Conservation (phyloP, 345 rosid genomes). For the Corchorus olitorius region DNA sequence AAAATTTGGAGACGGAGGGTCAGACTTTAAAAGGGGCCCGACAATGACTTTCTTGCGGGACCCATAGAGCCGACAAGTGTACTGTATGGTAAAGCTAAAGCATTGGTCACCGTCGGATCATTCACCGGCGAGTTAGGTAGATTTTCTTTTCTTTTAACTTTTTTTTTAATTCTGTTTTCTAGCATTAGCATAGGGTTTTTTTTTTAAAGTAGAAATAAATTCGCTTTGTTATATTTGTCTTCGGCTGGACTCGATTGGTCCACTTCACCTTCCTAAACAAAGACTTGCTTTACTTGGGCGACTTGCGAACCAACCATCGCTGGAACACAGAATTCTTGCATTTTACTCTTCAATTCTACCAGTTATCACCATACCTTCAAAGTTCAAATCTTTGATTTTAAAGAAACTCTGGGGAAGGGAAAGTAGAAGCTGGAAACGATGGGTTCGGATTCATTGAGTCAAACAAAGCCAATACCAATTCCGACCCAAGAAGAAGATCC, state of each 20-base stretch:
- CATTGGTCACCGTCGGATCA: neutral
- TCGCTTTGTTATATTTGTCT: neutral
- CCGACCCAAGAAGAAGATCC: conserved; percentile 51
- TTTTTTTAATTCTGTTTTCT: too few species aligned
- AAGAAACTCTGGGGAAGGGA: neutral
- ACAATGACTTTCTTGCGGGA: neutral
- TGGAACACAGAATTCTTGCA: neutral
- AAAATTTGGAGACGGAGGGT: neutral
- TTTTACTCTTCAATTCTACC: neutral
- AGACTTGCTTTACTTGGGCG: neutral
- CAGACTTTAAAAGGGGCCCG: neutral
- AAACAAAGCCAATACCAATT: conserved; percentile 38
- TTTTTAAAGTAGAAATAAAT: neutral
- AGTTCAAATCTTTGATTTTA: neutral
- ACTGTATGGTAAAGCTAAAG: neutral
- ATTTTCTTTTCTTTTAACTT: too few species aligned
- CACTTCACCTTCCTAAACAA: conserved; percentile 3
- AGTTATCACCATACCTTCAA: neutral
- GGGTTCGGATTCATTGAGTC: conserved; percentile 41
- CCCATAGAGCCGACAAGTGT: neutral
- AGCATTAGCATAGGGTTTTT: neutral
- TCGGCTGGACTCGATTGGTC: neutral
- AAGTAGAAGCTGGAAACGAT: conserved; percentile 26
- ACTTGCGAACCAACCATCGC: neutral
- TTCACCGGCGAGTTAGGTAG: neutral